Conservation (phyloP, 441 rosid species). For the Aleurites moluccanus region DNA sequence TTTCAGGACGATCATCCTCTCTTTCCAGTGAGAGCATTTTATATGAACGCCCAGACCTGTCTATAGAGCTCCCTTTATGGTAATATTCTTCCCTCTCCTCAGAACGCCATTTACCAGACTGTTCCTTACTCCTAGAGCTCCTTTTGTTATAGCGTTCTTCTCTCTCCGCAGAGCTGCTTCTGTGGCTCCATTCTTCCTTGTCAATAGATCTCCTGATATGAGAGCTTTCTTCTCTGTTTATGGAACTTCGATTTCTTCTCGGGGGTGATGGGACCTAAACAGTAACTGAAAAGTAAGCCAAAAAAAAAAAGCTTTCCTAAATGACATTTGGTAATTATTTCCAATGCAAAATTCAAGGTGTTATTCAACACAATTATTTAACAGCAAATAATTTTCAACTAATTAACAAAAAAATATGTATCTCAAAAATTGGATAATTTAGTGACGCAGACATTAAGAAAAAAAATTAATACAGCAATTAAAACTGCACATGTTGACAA, state of each 20-base stretch:
- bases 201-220: constrained; percentile 17
- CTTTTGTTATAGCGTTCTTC: constrained; percentile 25
- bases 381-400: neutral
- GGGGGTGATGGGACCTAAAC: constrained; percentile 89
- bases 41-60: constrained; percentile 26
- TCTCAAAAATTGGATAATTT: neutral
- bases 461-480: neutral
- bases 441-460: neutral
- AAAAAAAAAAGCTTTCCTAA: neutral
- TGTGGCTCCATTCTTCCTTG: constrained; percentile 27
- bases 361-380: neutral
- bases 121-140: constrained; percentile 28
- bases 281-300: neutral
- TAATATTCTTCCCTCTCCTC: constrained; percentile 41
- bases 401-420: neutral
- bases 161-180: constrained; percentile 29
- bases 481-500: neutral
- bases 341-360: neutral
- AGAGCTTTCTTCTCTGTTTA: constrained; percentile 35
- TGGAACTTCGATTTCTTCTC: constrained; percentile 47
- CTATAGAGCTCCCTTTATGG: constrained; percentile 24
- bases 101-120: constrained; percentile 15
- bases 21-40: constrained; percentile 36
- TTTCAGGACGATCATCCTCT: neutral
- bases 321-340: constrained; percentile 3